Base-by-base conservation (phyloP, 371 early-diverging fungal genomes). In the Blakeslea trispora region DNA sequence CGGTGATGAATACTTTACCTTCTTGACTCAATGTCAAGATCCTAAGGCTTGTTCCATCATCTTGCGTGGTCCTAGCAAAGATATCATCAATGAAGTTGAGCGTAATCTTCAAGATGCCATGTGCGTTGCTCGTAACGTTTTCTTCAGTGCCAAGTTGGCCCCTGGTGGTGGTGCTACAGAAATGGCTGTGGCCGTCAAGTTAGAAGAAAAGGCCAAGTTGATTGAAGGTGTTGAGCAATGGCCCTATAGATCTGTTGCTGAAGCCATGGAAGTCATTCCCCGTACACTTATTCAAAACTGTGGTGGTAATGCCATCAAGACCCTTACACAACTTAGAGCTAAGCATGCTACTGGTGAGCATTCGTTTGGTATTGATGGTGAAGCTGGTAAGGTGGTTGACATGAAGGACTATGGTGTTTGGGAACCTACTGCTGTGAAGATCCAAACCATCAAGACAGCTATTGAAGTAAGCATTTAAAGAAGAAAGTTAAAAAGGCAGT, bases 141-240 rank as follows among this genome's bases (percentile, higher is more conserved):
- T 96, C 75, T 94, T 95, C 67, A 90, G 90, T 79, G 96, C 98
- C 40, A 84, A 81, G 50, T 79, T 99, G 43, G 88, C 93, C 31
- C 99, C 99, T 15, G 99, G 99, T 45, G 99, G 99, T 63, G 99
- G 99, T 55, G 99, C 99, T n/a, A 95, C 96, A 10, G 99, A 99
- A 76, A 99, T 99, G 98, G 96, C 96, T n/a, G 76, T 99, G 17
- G 81, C 92, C 45, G 94, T 95, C 37, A 81, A 84, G 57, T 79
- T 99, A 40, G 87, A 88, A 55, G 92, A 94, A 67, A 90, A 91
- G 67, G 94, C 96, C 56, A 95, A 95, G 76, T 72, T 86, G 15
- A 72, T 98, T 57, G 88, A 86, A 61, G 99, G 98, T 39, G 86
- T 95, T 23, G 89, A 94, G 68, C 96, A 95, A 78, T 96, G 93